Evolutionary conservation across 2,329 filamentous ascomycete species (phyloP).

Genomic region (Claviceps monticola): DNA sequence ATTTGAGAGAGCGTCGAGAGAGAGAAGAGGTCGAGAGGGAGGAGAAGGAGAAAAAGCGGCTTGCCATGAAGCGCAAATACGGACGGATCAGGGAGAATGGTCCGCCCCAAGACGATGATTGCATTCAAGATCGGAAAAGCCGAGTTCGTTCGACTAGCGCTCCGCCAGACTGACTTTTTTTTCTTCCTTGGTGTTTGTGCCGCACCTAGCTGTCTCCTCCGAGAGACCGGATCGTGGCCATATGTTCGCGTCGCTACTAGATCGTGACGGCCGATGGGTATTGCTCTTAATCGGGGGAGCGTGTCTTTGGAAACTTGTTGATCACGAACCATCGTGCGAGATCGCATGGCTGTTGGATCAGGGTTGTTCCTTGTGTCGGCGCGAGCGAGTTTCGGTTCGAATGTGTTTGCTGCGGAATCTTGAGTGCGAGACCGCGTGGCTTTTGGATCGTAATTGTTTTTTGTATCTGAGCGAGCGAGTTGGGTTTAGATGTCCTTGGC

Average conservation of each 20-base stretch:
- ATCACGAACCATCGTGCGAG: background rate
- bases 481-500: constrained; percentile 32
- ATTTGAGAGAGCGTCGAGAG: constrained; percentile 7
- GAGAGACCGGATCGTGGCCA: background rate
- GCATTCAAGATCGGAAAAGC: background rate
- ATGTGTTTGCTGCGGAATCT: background rate
- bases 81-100: constrained; percentile 9
- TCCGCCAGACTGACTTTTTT: background rate
- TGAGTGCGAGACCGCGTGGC: background rate
- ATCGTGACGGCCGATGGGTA: background rate
- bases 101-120: background rate
- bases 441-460: background rate
- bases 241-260: background rate
- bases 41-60: constrained; percentile 10
- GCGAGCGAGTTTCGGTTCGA: too few relatives aligned
- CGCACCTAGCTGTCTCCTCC: background rate
- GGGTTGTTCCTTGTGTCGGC: too few relatives aligned
- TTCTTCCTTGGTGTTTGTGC: background rate
- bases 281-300: too few relatives aligned
- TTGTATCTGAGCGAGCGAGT: background rate
- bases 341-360: too few relatives aligned
- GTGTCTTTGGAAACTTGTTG: background rate
- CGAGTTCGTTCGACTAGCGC: background rate
- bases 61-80: constrained; percentile 13
- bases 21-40: constrained; percentile 8